phyloP scores from a whole-genome alignment of 192 early-diverging fungal genomes.

The Dissophora globulifera region DNA sequence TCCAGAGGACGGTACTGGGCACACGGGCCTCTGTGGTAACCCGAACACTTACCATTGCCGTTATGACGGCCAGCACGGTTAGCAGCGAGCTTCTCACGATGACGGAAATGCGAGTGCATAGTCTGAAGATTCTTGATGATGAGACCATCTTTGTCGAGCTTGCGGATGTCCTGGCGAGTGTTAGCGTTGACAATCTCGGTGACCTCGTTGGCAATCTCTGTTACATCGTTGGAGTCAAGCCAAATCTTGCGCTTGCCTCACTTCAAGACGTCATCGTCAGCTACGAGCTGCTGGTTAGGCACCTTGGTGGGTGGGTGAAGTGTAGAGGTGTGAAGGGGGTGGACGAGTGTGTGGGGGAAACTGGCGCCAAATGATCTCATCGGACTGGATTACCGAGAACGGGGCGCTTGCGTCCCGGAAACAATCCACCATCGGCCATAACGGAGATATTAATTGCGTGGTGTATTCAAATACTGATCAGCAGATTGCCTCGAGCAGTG shows the following conservation, averaged over 20 bases:
- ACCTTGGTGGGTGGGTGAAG: too few species aligned
- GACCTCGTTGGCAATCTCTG: conserved; percentile 94
- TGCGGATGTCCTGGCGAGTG: conserved; percentile 98
- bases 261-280: conserved; percentile 96
- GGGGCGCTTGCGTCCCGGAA: too few species aligned
- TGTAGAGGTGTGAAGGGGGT: too few species aligned
- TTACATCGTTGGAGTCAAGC: conserved; percentile 97
- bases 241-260: conserved; percentile 99
- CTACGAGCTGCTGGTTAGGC: too few species aligned
- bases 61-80: conserved; percentile 98
- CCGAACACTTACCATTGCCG: conserved; percentile 89
- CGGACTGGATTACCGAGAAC: too few species aligned
- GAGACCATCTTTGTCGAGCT: conserved; percentile 96
- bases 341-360: too few species aligned
- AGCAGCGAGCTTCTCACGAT: conserved; percentile 88
- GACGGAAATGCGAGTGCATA: conserved; percentile 92
- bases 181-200: conserved; percentile 96
- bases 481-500: neutral
- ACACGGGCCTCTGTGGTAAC: conserved; percentile 99
- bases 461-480: neutral
- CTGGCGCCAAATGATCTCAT: too few species aligned
- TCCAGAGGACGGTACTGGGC: conserved; percentile 95
- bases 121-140: conserved; percentile 94
- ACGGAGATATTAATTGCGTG: too few species aligned
- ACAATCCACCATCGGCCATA: too few species aligned